phyloP scores from a whole-genome alignment of 129 eudicot genomes.

The Apium graveolens region DNA sequence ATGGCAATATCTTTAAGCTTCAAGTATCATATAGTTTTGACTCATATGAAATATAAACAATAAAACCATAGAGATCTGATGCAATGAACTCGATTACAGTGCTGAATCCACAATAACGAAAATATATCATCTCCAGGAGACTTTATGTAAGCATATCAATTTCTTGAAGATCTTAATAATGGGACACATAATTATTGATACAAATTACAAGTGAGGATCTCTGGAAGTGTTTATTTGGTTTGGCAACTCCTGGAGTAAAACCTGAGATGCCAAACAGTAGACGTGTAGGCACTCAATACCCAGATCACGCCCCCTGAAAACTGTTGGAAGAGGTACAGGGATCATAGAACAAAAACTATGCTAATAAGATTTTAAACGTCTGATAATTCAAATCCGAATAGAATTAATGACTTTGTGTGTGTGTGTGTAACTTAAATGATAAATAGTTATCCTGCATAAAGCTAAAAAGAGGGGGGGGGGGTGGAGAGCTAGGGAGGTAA shows the following conservation, averaged over 20 bases:
- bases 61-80: not conserved
- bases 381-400: not conserved
- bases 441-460: too few relatives aligned
- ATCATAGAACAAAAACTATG: not conserved
- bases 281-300: not conserved
- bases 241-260: not conserved
- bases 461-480: not conserved
- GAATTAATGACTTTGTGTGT: not conserved
- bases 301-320: not conserved
- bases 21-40: too few relatives aligned
- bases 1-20: too few relatives aligned
- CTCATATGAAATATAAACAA: not conserved
- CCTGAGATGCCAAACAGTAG: not conserved
- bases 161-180: not conserved
- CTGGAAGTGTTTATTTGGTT: not conserved
- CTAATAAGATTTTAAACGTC: not conserved
- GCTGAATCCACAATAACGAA: not conserved
- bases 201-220: not conserved
- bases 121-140: not conserved
- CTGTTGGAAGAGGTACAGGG: not conserved
- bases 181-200: not conserved
- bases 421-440: not conserved
- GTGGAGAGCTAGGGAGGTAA: not conserved
- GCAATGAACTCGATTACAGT: not conserved
- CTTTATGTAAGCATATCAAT: not conserved